Evolutionary conservation across 768 basidiomycete species (phyloP).

Genomic region (Trametes coccinea): DNA sequence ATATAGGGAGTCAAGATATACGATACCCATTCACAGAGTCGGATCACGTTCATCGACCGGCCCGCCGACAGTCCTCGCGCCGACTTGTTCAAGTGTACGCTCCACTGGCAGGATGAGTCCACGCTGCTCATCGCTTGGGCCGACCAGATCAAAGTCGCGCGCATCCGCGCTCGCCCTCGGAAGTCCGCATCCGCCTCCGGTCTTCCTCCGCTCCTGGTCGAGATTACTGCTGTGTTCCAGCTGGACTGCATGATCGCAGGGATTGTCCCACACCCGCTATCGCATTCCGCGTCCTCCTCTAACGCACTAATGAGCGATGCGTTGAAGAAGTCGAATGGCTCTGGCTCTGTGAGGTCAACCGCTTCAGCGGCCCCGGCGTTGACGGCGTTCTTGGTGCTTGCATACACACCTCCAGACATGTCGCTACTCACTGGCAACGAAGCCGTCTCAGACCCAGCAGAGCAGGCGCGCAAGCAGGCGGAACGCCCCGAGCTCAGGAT

Average conservation of each 20-base stretch:
- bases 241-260: slow-evolving; percentile 96
- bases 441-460: slow-evolving; percentile 64
- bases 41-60: slow-evolving; percentile 85
- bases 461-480: slow-evolving; percentile 80
- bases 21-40: slow-evolving; percentile 73
- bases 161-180: slow-evolving; percentile 64
- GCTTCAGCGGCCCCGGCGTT: slow-evolving; percentile 37
- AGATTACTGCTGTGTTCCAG: slow-evolving; percentile 89
- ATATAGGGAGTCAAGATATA: slow-evolving; percentile 90
- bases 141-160: slow-evolving; percentile 87
- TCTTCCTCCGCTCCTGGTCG: slow-evolving; percentile 67
- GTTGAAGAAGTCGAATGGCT: slow-evolving; percentile 8
- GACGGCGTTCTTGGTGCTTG: slow-evolving; percentile 82
- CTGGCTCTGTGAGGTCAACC: slow-evolving; percentile 26
- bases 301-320: background rate
- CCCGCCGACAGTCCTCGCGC: slow-evolving; percentile 82
- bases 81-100: slow-evolving; percentile 90
- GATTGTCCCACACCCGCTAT: slow-evolving; percentile 72
- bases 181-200: slow-evolving; percentile 45
- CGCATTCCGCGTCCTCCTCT: slow-evolving; percentile 15
- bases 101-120: slow-evolving; percentile 91
- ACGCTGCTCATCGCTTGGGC: slow-evolving; percentile 94
- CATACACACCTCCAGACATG: slow-evolving; percentile 80
- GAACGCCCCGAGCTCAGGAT: slow-evolving; percentile 95
- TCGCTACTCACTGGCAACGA: slow-evolving; percentile 57